Conservation (phyloP, 306 rosid species). For the Comarum palustre region DNA sequence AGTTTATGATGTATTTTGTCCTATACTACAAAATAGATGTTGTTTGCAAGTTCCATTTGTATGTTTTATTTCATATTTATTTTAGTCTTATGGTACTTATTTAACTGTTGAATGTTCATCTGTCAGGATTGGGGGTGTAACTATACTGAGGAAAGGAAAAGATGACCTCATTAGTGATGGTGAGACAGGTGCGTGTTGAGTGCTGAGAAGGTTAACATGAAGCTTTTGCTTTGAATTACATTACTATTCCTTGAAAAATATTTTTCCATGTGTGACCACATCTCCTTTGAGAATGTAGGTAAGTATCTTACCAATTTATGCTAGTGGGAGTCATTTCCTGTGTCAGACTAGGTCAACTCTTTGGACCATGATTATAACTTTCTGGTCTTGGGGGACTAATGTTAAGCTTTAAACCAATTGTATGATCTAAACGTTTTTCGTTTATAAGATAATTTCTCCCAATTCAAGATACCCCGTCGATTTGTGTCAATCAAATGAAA, state of each 20-base stretch:
- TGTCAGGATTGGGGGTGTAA: conserved; percentile 83
- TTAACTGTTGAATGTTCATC: conserved; percentile 24
- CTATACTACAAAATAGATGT: too few species aligned
- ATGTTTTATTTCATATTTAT: too few species aligned
- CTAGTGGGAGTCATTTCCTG: neutral
- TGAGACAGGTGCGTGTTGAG: conserved; percentile 51
- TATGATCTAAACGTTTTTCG: neutral
- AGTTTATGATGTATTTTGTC: too few species aligned
- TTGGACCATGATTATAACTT: neutral
- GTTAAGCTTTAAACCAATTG: neutral
- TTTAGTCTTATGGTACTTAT: conserved; percentile 16
- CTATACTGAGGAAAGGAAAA: conserved; percentile 76
- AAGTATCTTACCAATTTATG: neutral
- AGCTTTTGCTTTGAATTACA: conserved; percentile 5
- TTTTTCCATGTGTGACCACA: neutral
- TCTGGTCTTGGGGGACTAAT: neutral
- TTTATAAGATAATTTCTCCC: neutral
- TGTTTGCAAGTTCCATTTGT: too few species aligned
- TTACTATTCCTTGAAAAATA: neutral
- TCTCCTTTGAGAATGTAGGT: neutral
- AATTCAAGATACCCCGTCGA: neutral
- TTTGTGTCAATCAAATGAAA: neutral
- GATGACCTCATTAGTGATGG: conserved; percentile 77
- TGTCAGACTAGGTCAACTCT: neutral
- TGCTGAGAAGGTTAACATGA: neutral